Evolutionary conservation across 345 rosid genomes (phyloP).

Genomic region (Populus deltoides): DNA sequence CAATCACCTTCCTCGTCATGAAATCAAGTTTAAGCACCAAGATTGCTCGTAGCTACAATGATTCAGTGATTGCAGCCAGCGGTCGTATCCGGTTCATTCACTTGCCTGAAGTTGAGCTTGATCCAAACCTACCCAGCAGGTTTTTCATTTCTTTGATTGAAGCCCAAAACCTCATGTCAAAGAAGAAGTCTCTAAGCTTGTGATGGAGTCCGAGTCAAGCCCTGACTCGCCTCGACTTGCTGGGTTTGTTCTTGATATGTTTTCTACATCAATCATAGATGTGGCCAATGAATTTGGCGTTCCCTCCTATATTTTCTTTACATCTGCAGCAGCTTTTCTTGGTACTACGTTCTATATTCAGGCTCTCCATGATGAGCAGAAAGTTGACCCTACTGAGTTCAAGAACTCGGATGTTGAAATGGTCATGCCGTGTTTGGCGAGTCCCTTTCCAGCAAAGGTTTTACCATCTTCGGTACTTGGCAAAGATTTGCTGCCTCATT

Average conservation of each 20-base stretch:
- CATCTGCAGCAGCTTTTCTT: background rate
- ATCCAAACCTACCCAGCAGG: background rate
- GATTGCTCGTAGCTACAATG: background rate
- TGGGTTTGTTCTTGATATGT: background rate
- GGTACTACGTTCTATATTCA: background rate
- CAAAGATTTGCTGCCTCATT: background rate
- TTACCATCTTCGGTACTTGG: background rate
- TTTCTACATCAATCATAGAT: background rate
- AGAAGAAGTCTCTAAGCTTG: background rate
- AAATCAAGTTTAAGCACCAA: background rate
- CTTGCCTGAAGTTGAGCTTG: background rate
- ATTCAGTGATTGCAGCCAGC: background rate
- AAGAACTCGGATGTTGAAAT: conserved; percentile 9
- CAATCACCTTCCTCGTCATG: conserved; percentile 1
- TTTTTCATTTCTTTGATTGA: background rate
- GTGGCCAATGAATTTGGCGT: background rate
- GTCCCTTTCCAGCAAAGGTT: background rate
- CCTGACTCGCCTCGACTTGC: background rate
- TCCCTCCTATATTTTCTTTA: background rate
- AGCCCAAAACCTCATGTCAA: background rate
- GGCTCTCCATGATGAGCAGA: background rate
- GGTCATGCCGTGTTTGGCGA: conserved; percentile 1
- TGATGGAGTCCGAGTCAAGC: background rate
- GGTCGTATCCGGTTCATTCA: background rate
- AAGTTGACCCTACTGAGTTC: background rate